phyloP scores from a whole-genome alignment of 2,329 filamentous ascomycete genomes.

The Cladophialophora immunda region DNA sequence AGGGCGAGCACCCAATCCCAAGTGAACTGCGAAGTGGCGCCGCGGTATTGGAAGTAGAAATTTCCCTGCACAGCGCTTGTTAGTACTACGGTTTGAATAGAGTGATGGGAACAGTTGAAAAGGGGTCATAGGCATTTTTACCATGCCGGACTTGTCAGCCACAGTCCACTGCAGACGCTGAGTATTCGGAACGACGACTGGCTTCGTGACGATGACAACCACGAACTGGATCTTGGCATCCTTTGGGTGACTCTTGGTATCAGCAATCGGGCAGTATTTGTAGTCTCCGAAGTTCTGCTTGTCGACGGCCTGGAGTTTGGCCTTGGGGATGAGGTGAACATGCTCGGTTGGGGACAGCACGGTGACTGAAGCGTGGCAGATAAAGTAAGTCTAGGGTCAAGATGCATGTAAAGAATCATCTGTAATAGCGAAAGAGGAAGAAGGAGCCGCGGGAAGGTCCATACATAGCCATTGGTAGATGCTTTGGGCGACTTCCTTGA shows the following conservation, averaged over 20 bases:
- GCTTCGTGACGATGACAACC: conserved; percentile 32
- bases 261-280: conserved; percentile 36
- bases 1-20: conserved; percentile 40
- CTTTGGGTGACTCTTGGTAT: conserved; percentile 28
- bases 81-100: neutral
- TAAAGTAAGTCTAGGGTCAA: neutral
- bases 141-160: conserved; percentile 36
- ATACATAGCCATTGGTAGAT: conserved; percentile 39
- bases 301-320: conserved; percentile 35
- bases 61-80: conserved; percentile 29
- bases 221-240: conserved; percentile 40
- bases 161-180: conserved; percentile 37
- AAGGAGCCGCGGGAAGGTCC: neutral
- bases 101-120: neutral
- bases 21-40: conserved; percentile 33
- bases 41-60: conserved; percentile 42
- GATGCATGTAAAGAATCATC: neutral
- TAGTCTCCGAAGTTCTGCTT: conserved; percentile 33
- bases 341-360: conserved; percentile 36
- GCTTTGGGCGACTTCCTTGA: conserved; percentile 30
- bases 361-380: conserved; percentile 28
- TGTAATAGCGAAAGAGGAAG: neutral
- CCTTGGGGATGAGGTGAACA: conserved; percentile 36
- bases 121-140: conserved; percentile 10
- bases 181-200: conserved; percentile 30